Evolutionary conservation across 2,329 filamentous ascomycete genomes (phyloP).

Genomic region (Emergomyces orientalis): DNA sequence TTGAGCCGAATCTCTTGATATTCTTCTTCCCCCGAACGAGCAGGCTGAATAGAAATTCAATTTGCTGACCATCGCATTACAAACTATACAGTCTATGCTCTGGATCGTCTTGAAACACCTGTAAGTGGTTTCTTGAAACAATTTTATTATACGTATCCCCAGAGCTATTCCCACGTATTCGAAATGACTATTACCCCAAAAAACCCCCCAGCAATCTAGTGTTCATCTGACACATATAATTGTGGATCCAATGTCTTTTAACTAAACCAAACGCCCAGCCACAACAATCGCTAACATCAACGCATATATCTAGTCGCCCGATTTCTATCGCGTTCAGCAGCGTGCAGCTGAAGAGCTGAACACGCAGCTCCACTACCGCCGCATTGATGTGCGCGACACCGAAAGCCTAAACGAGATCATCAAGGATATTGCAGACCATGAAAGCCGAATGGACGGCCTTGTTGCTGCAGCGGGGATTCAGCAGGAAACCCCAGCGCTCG

Average conservation of each 20-base stretch:
- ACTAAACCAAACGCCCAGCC: not conserved
- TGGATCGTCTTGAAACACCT: slow-evolving; percentile 25
- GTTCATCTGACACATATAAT: not conserved
- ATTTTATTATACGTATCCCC: not conserved
- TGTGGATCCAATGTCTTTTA: not conserved
- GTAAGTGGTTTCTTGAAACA: slow-evolving; percentile 5
- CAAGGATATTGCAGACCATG: slow-evolving; percentile 56
- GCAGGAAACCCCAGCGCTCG: slow-evolving; percentile 72
- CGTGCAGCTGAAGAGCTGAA: slow-evolving; percentile 56
- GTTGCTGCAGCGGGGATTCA: slow-evolving; percentile 65
- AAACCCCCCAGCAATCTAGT: not conserved
- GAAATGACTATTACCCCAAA: not conserved
- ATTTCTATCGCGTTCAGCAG: slow-evolving; percentile 57
- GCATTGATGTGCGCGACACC: slow-evolving; percentile 70
- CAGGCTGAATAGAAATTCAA: not conserved
- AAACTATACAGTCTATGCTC: slow-evolving; percentile 23
- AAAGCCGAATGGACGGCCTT: slow-evolving; percentile 69
- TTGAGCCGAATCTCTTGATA: not conserved
- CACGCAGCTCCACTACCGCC: slow-evolving; percentile 62
- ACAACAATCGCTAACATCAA: not conserved
- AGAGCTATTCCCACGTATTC: not conserved
- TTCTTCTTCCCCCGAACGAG: not conserved
- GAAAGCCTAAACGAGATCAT: slow-evolving; percentile 57
- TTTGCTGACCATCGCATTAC: not conserved
- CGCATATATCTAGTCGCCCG: slow-evolving; percentile 33